phyloP scores from a whole-genome alignment of 2,329 filamentous ascomycete species.

The Cercospora sojina region DNA sequence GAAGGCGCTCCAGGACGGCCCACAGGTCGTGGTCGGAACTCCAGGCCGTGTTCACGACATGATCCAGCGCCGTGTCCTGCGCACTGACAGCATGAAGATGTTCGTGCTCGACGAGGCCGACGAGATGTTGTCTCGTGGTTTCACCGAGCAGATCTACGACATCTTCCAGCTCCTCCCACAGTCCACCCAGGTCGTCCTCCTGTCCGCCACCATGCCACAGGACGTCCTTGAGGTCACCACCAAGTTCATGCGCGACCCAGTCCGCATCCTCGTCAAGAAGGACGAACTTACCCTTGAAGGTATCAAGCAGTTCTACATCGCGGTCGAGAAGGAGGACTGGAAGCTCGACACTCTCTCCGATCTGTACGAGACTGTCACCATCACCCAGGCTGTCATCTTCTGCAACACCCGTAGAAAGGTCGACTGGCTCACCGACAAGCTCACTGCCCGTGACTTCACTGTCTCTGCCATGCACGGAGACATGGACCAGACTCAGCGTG shows the following conservation, averaged over 20 bases:
- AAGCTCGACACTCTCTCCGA: slow-evolving; percentile 99
- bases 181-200: slow-evolving; percentile 95
- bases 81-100: slow-evolving; percentile 99
- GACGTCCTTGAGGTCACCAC: slow-evolving; percentile 99
- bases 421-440: slow-evolving; percentile 99
- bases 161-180: slow-evolving; percentile 99
- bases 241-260: slow-evolving; percentile 99
- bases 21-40: slow-evolving; percentile 95
- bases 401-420: slow-evolving; percentile 99
- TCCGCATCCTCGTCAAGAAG: slow-evolving; percentile 99
- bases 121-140: slow-evolving; percentile 98
- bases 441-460: slow-evolving; percentile 94
- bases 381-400: slow-evolving; percentile 99
- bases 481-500: slow-evolving; percentile 97
- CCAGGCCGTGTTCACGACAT: slow-evolving; percentile 99
- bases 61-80: slow-evolving; percentile 96
- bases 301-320: slow-evolving; percentile 99
- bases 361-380: slow-evolving; percentile 98
- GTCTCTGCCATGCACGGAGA: slow-evolving; percentile 99
- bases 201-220: slow-evolving; percentile 98
- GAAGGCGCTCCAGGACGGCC: slow-evolving; percentile 93
- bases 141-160: slow-evolving; percentile 99
- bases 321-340: slow-evolving; percentile 99
- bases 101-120: slow-evolving; percentile 99
- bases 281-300: slow-evolving; percentile 98